phyloP scores from a whole-genome alignment of 2,329 filamentous ascomycete species.

The Spiromastix sp. region DNA sequence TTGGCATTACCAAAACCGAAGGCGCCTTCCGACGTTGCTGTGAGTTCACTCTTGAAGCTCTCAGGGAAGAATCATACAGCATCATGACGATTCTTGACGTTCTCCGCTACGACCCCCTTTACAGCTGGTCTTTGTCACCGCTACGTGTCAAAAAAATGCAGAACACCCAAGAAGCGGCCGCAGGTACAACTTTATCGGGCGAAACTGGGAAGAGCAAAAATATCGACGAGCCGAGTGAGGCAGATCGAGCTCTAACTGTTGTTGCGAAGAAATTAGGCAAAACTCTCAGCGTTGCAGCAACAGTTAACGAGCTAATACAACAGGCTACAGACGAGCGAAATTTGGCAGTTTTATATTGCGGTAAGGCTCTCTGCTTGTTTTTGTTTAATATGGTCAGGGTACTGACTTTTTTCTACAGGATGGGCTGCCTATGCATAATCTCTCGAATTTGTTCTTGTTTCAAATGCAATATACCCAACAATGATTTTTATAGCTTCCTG shows the following conservation, averaged over 20 bases:
- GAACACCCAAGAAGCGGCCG: slow-evolving; percentile 39
- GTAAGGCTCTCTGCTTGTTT: slow-evolving; percentile 34
- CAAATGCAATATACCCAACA: too few relatives aligned
- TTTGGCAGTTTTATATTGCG: slow-evolving; percentile 78
- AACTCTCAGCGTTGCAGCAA: slow-evolving; percentile 85
- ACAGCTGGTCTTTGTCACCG: slow-evolving; percentile 84
- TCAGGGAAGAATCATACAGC: slow-evolving; percentile 88
- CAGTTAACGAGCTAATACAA: slow-evolving; percentile 94
- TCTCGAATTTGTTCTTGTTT: background rate
- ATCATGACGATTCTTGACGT: slow-evolving; percentile 99
- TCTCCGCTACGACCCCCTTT: slow-evolving; percentile 91
- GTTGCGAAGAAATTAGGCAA: slow-evolving; percentile 95
- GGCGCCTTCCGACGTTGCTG: slow-evolving; percentile 96
- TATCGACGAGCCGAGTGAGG: slow-evolving; percentile 60
- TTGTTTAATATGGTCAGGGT: background rate
- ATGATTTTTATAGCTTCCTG: too few relatives aligned
- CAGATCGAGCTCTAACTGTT: slow-evolving; percentile 80
- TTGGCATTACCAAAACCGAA: slow-evolving; percentile 91
- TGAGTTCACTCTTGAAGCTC: slow-evolving; percentile 89
- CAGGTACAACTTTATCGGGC: slow-evolving; percentile 25
- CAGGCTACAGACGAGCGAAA: slow-evolving; percentile 90
- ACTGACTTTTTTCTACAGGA: slow-evolving; percentile 21
- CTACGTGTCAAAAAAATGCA: slow-evolving; percentile 57
- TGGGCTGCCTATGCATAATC: slow-evolving; percentile 43
- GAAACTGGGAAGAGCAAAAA: slow-evolving; percentile 29